Evolutionary conservation across 768 basidiomycete genomes (phyloP), one percentile per base, ranked within the genome.

Genomic region (Phallus indusiatus): DNA sequence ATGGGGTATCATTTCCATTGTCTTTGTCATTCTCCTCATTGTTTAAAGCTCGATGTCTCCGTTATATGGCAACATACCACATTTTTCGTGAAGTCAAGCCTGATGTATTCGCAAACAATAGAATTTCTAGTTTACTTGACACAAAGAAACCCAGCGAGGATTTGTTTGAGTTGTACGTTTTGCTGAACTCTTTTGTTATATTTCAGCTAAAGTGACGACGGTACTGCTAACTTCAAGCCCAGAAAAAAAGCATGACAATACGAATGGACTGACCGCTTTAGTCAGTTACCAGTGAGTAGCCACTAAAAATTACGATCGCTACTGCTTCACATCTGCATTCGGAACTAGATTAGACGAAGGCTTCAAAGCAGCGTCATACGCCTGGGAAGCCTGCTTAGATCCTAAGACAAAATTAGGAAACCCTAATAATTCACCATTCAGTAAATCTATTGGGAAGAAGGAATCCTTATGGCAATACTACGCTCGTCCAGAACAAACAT

Each of bases 1-100:
- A 17, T n/a, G 8, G 24, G 33, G 33, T 16, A 17, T 49, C 18
- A 17, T 24, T n/a, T n/a, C 35, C 20, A 24, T 33, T 9, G 22
- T n/a, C 7, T 28, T 28, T 37, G 49, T n/a, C n/a, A 33, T 24
- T 52, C n/a, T n/a, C n/a, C n/a, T n/a, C n/a, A 16, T 51, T 59
- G 6, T 21, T 18, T 36, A 56, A 54, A 70, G 69, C 64, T 12
- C 66, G 72, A 20, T 60, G 69, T 16, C 55, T 72, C n/a, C 66
- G 71, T n/a, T 56, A 67, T 12, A 63, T 72, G 10, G 64, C 68
- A 7, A 66, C 69, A 1, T 60, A 65, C 22, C 69, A 72, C 54
- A 66, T 71, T 47, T 71, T 70, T 59, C 56, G 58, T 3, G 71
- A 72, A 56, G 67, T 72, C 7, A 55, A 64, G 0, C 70, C 70